Evolutionary conservation across 2,329 filamentous ascomycete genomes (phyloP).

Genomic region (Fusarium austroafricanum): DNA sequence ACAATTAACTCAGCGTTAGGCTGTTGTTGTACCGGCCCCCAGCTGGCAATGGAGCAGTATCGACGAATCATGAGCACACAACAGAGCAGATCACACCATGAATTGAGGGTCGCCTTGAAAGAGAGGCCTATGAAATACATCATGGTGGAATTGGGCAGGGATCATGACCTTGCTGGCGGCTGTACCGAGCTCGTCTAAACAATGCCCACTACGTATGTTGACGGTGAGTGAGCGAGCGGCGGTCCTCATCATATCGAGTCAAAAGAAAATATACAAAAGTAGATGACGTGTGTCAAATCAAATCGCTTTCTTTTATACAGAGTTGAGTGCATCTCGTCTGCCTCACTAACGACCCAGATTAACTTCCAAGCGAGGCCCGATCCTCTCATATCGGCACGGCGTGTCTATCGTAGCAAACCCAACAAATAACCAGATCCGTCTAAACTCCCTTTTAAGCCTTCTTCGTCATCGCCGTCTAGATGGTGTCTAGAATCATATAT

Average conservation of each 20-base stretch:
- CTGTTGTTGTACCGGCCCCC: constrained; percentile 25
- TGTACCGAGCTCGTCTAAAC: constrained; percentile 23
- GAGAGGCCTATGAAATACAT: constrained; percentile 36
- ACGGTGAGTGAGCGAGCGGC: constrained; percentile 18
- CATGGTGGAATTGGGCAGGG: constrained; percentile 33
- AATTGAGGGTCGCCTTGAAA: constrained; percentile 33
- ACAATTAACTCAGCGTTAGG: constrained; percentile 29
- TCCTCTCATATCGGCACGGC: constrained; percentile 29
- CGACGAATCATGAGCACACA: constrained; percentile 40
- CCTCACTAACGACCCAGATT: constrained; percentile 12
- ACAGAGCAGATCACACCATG: constrained; percentile 44
- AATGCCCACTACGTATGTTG: constrained; percentile 9
- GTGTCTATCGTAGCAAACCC: constrained; percentile 42
- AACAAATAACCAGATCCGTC: constrained; percentile 39
- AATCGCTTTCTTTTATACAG: constrained; percentile 49
- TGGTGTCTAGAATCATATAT: constrained; percentile 33
- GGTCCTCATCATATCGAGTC: constrained; percentile 17
- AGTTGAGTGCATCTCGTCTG: constrained; percentile 44
- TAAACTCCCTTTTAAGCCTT: constrained; percentile 36
- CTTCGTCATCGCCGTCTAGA: constrained; percentile 19
- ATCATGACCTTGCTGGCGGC: constrained; percentile 33
- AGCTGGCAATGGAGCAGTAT: constrained; percentile 12
- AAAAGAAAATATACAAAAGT: not conserved
- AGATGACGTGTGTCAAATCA: constrained; percentile 41
- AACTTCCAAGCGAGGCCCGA: constrained; percentile 21